Evolutionary conservation across 768 basidiomycete genomes (phyloP), one percentile per base, ranked within the genome.

Genomic region (Kwoniella europaea): DNA sequence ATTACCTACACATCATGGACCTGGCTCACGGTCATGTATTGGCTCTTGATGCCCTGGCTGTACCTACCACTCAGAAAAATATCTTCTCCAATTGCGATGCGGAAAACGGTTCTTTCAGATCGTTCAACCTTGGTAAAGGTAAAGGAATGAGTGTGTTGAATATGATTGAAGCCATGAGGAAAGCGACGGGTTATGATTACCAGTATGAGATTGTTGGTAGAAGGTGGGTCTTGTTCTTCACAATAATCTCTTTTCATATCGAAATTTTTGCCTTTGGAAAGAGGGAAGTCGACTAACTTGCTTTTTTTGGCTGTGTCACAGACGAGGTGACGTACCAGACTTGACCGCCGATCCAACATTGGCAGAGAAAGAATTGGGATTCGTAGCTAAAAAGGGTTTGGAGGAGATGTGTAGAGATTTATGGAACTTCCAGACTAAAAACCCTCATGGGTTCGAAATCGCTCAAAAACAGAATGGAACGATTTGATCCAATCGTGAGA

Each of bases 351-450:
- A 99, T 83, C 96, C 97, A 0, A 75, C 90, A 7, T 87, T 98
- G 22, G 97, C 97, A 0, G 89, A 95, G 85, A 89, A 89, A 81
- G 96, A 98, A 83, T 90, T 99, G 41, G 93, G 93, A 6, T 99
- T 98, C 88, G 88, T 88, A 71, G 96, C 96, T 13, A 86, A 87
- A 29, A 87, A 89, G 78, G 87, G 90, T 76, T 87, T 99, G 56
- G 91, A 94, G 72, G 90, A 90, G 67, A 98, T 98, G 93, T 98
- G 97, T 84, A 86, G 89, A 67, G 97, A 99, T 84, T 86, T 97
- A 76, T 98, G 97, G 97, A 95, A 95, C 85, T 99, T 95, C 93
- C 96, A 98, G 86, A 89, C 89, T n/a, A 92, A 89, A 83, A 92
- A 97, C 78, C 92, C 92, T 7, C 81, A 88, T 41, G 94, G 94